Conservation (phyloP, 805 yeast species). For the Kazachstania psychrophila region DNA sequence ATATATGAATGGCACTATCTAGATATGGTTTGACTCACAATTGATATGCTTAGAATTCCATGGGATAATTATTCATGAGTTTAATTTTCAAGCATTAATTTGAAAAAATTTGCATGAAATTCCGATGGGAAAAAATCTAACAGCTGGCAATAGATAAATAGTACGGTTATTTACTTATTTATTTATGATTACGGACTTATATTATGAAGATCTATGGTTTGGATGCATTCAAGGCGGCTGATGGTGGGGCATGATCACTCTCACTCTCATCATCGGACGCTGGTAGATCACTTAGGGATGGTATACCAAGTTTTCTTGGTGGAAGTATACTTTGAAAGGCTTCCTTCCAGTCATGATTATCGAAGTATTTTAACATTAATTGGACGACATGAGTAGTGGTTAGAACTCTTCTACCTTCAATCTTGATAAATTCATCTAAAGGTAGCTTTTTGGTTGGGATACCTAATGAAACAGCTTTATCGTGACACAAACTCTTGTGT, state of each 20-base stretch:
- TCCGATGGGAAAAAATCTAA: not conserved
- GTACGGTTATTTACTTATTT: too few species aligned
- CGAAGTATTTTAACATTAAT: conserved; percentile 71
- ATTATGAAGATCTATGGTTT: too few species aligned
- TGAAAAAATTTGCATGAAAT: not conserved
- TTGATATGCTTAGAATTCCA: too few species aligned
- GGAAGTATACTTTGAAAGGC: conserved; percentile 89
- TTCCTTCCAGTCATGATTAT: conserved; percentile 67
- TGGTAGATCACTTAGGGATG: conserved; percentile 3
- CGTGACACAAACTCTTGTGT: conserved; percentile 66
- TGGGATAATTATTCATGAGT: not conserved
- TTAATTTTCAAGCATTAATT: not conserved
- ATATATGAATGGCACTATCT: too few species aligned
- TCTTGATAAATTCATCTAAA: conserved; percentile 69
- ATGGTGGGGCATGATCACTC: not conserved
- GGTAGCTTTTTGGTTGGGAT: conserved; percentile 73
- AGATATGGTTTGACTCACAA: too few species aligned
- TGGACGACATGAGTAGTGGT: conserved; percentile 96
- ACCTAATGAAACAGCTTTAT: conserved; percentile 70
- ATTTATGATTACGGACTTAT: too few species aligned
- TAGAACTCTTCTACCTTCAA: conserved; percentile 79
- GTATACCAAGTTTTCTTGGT: conserved; percentile 48
- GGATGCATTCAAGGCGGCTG: too few species aligned
- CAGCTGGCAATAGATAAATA: not conserved
- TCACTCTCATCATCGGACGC: not conserved